These are phyloP conservation scores for Suhomyces maxii DNA, from an alignment of 1,139 yeast genomes.

Conservation along the genomic window DNA sequence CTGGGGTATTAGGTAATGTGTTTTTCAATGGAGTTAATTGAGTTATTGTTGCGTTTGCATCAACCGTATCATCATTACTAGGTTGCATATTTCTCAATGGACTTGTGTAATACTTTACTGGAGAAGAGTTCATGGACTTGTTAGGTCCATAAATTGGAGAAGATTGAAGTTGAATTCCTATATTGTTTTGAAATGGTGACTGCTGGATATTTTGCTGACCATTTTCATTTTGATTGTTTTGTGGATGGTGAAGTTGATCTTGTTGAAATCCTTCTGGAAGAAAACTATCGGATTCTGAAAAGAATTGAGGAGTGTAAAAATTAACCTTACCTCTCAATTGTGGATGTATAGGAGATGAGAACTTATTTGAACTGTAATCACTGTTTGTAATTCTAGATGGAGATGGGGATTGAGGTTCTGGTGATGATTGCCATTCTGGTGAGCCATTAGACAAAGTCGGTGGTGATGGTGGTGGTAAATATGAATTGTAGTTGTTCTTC, in stretches of 20 bases:
- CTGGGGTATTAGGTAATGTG: slow-evolving; percentile 37
- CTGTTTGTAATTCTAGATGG: slow-evolving; percentile 12
- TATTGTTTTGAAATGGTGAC: slow-evolving; percentile 6
- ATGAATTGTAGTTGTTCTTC: slow-evolving; percentile 22
- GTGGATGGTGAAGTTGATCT: slow-evolving; percentile 11
- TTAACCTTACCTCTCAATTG: slow-evolving; percentile 20
- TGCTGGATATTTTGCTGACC: slow-evolving; percentile 4
- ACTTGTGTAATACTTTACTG: slow-evolving; percentile 29
- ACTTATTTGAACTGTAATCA: slow-evolving; percentile 12
- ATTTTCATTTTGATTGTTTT: neutral
- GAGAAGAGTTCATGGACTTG: slow-evolving; percentile 30
- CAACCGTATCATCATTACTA: slow-evolving; percentile 36
- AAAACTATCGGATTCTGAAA: slow-evolving; percentile 27
- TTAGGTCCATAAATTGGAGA: slow-evolving; percentile 28
- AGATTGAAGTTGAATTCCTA: slow-evolving; percentile 18
- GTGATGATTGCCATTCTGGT: slow-evolving; percentile 42
- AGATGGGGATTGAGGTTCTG: slow-evolving; percentile 44
- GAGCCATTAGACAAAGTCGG: slow-evolving; percentile 40
- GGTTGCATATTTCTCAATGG: slow-evolving; percentile 27
- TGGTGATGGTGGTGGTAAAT: slow-evolving; percentile 46
- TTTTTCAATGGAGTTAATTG: slow-evolving; percentile 45
- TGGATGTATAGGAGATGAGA: slow-evolving; percentile 32
- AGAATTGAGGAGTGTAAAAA: slow-evolving; percentile 44
- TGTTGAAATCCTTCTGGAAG: slow-evolving; percentile 3
- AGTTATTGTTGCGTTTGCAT: slow-evolving; percentile 41